A percentile compares a stretch with the other conserved stretches of the same genome.
Evolutionary conservation across 2,329 filamentous ascomycete genomes (phyloP).

Genomic region (Eutypa lata): DNA sequence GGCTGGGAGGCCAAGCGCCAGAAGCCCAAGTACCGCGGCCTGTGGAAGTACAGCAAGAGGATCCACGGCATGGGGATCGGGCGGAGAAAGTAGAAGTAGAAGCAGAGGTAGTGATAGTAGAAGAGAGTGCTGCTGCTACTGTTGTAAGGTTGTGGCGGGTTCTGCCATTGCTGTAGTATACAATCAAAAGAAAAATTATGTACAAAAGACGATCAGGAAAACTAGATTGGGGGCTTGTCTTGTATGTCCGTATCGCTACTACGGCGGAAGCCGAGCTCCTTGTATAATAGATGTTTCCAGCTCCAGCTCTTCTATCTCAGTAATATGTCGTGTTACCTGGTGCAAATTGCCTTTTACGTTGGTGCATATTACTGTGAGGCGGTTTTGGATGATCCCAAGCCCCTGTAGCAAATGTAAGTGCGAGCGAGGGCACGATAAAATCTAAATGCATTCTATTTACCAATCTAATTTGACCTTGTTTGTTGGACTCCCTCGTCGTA

Average conservation of each 20-base stretch:
- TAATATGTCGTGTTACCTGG: too few species aligned
- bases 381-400: too few species aligned
- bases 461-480: neutral
- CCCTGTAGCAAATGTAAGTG: too few species aligned
- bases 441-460: neutral
- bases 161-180: neutral
- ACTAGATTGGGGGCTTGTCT: neutral
- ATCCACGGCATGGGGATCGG: conserved; percentile 34
- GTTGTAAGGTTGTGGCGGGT: neutral
- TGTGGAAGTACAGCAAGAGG: conserved; percentile 64
- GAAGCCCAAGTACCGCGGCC: conserved; percentile 60
- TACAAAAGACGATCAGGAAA: neutral
- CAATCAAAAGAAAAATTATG: conserved; percentile 1
- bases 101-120: neutral
- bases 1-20: conserved; percentile 67
- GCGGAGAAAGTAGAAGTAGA: conserved; percentile 11
- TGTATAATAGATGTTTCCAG: too few species aligned
- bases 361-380: too few species aligned
- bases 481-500: neutral
- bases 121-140: neutral
- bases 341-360: too few species aligned
- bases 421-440: too few species aligned
- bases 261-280: too few species aligned
- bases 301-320: too few species aligned
- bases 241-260: neutral